Percentiles rank a stretch among this genome's conserved stretches.
These are phyloP conservation scores for Debaryomyces nepalensis DNA, from an alignment of 1,139 yeast species.

Conservation along the genomic window DNA sequence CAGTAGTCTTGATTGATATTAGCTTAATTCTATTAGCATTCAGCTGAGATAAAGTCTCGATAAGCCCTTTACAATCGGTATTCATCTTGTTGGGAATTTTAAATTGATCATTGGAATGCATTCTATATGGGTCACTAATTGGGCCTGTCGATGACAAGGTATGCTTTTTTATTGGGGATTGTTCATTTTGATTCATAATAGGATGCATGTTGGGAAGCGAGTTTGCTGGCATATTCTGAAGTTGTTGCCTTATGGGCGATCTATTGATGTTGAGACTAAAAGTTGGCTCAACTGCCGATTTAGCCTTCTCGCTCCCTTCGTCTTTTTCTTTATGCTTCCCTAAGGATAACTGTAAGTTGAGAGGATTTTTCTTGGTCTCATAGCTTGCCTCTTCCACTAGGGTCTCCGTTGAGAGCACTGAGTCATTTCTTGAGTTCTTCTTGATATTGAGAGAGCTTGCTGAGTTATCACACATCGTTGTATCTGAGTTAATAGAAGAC, in stretches of 20 bases:
- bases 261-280: slow-evolving; percentile 14
- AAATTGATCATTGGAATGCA: slow-evolving; percentile 18
- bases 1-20: slow-evolving; percentile 12
- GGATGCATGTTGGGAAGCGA: slow-evolving; percentile 8
- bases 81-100: slow-evolving; percentile 12
- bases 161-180: slow-evolving; percentile 19
- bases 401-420: slow-evolving; percentile 29
- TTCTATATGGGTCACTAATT: slow-evolving; percentile 11
- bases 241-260: slow-evolving; percentile 8
- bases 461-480: slow-evolving; percentile 22
- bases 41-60: slow-evolving; percentile 18
- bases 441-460: slow-evolving; percentile 8
- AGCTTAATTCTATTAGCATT: slow-evolving; percentile 3
- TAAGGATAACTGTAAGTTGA: slow-evolving; percentile 16
- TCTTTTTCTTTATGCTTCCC: slow-evolving; percentile 3
- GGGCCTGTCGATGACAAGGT: slow-evolving; percentile 18
- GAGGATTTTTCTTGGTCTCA: slow-evolving; percentile 11
- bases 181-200: slow-evolving; percentile 4
- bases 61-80: slow-evolving; percentile 13
- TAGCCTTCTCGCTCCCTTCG: slow-evolving; percentile 16
- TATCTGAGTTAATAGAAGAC: slow-evolving; percentile 26
- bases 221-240: slow-evolving; percentile 9
- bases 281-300: slow-evolving; percentile 17
- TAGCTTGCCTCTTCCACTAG: slow-evolving; percentile 26
- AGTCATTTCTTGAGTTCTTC: slow-evolving; percentile 16